These are phyloP conservation scores for Magnaporthiopsis poae DNA, from an alignment of 2,329 filamentous ascomycete species.

Conservation along the genomic window DNA sequence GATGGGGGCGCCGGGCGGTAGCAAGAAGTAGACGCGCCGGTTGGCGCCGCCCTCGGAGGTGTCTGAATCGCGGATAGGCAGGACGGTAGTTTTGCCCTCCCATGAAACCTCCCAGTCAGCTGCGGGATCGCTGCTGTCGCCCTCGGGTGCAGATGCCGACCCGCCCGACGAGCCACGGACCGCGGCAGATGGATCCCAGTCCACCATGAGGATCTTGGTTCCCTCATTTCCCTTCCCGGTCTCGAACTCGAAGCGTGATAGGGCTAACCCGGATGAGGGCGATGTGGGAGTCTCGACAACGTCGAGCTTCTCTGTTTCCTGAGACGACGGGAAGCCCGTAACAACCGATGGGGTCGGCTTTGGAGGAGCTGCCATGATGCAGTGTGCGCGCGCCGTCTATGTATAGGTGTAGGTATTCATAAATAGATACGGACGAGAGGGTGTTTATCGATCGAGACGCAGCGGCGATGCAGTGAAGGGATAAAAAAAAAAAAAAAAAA, in stretches of 20 bases:
- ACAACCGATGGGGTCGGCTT: slow-evolving; percentile 2
- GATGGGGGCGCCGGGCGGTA: slow-evolving; percentile 61
- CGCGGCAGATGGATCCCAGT: slow-evolving; percentile 57
- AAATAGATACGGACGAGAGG: too few relatives aligned
- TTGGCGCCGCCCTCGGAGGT: slow-evolving; percentile 26
- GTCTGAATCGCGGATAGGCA: slow-evolving; percentile 53
- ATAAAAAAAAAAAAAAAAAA: background rate
- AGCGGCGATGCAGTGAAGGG: background rate
- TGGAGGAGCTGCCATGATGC: slow-evolving; percentile 9
- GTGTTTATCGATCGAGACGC: too few relatives aligned
- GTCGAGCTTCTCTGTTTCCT: slow-evolving; percentile 11
- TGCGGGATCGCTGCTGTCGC: slow-evolving; percentile 32
- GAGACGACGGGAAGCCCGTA: background rate
- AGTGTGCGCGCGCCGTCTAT: background rate
- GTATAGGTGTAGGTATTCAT: background rate
- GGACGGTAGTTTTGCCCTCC: slow-evolving; percentile 66
- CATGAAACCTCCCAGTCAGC: slow-evolving; percentile 65
- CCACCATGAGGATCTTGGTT: slow-evolving; percentile 86
- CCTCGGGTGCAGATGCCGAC: slow-evolving; percentile 7
- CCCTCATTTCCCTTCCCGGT: slow-evolving; percentile 66
- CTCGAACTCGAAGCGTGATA: slow-evolving; percentile 82
- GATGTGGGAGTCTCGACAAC: slow-evolving; percentile 33
- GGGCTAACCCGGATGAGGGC: slow-evolving; percentile 40
- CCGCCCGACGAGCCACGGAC: background rate
- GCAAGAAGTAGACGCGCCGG: slow-evolving; percentile 65